Base-by-base conservation (phyloP, 2,329 filamentous ascomycete genomes). In the Peltaster fructicola region DNA sequence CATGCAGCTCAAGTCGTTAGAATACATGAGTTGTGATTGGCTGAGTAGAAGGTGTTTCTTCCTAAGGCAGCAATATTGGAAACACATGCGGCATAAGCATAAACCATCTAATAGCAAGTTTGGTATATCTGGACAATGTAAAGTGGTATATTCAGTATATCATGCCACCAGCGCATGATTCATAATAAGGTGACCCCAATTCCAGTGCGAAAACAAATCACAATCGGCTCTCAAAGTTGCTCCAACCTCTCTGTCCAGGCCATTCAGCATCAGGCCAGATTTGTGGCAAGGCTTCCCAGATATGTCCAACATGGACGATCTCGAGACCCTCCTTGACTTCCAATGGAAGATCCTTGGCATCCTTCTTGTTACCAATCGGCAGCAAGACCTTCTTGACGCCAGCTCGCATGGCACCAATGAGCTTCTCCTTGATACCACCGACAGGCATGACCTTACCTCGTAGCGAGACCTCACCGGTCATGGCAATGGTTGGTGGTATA, bases 361-460 rank as follows among this genome's bases (percentile, higher is more conserved):
- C 88, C 55, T 95, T 95, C 35, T 73, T 67, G 50, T 98, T 98
- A 39, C 79, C 75, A 15, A 74, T 67, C 3, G 88, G 88, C 6
- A 98, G 59, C 31, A 98, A 51, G 6, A 98, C 85, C 15, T 80
- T 85, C 63, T 92, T 91, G 33, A 98, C 85, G 14, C 88, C 88
- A 2, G 88, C 88, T 27, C 85, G 68, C 45, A 90, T 61, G 6
- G 88, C 88, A 12, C 88, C 88, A 45, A 98, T 95, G 26, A 95
- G 63, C 53, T 98, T 98, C 67, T 98, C 85, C 56, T 95, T 93
- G 57, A 98, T 95, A 10, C 88, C 88, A 26, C 88, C 88, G 17
- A 98, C 88, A 14, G 85, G 81, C 53, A 88, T 80, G 29, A 98
- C 77, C 36, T 82, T 72, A 12, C 88, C 88, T 20, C 88, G 69